Evolutionary conservation across 2,329 filamentous ascomycete species (phyloP), one percentile per base, ranked within the genome.

Genomic region (Elsinoe fawcettii): DNA sequence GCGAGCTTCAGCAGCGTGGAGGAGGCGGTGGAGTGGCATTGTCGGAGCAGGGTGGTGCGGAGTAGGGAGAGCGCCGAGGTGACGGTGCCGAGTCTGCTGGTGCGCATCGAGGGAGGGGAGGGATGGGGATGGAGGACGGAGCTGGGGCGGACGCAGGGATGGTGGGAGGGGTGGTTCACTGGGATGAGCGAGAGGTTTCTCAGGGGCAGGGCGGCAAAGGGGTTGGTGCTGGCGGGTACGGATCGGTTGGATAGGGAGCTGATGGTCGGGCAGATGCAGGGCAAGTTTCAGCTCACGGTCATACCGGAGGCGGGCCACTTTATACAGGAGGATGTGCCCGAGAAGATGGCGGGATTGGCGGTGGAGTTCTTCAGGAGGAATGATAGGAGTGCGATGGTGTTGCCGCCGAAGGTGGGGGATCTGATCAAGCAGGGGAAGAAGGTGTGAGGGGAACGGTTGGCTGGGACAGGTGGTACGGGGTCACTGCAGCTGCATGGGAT

Each of bases 251-350:
- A 96, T 69, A 95, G 88, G 63, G 91, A 95, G 67, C 74, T 96
- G 66, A 96, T 89, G 71, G 96, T 96, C 70, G 91, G 91, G 14
- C 91, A 96, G 73, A 96, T 96, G 91, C 91, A 96, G 77, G 91
- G 91, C 4, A 97, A 97, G 78, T 99, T 97, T 68, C 90, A 95
- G 58, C 76, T 99, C 46, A 88, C 96, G 64, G 91, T 99, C 5
- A 88, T 97, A 65, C 91, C 93, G 0, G 89, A 96, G 69, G 90
- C 93, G 1, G 93, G 93, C 0, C 93, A 99, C 70, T 99, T 99
- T 67, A 84, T 99, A 57, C 93, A 99, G 63, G 93, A 99, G 71
- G 93, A 99, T 70, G 80, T 92, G 51, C 91, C 93, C 0, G 87
- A 90, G 66, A 95, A 92, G 76, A 95, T 87, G 43, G 93, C 93